Evolutionary conservation across 2,329 filamentous ascomycete genomes (phyloP).

Genomic region (Pseudogymnoascus sp.): DNA sequence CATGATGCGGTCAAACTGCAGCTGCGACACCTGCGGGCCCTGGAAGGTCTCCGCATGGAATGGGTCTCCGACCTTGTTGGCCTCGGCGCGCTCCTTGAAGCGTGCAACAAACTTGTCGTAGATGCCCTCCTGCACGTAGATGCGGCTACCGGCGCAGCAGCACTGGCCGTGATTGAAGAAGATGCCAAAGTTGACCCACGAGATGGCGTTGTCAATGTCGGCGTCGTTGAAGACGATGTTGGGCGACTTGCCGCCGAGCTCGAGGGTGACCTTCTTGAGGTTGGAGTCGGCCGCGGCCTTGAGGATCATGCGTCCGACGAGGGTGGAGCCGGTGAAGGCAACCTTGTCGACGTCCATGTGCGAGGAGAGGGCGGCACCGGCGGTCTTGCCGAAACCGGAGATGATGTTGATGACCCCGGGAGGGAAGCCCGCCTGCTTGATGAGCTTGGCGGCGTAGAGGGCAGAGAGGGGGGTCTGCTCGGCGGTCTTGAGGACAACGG

Average conservation of each 20-base stretch:
- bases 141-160: constrained; percentile 53
- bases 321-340: constrained; percentile 56
- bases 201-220: constrained; percentile 53
- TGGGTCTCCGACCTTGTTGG: constrained; percentile 61
- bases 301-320: constrained; percentile 53
- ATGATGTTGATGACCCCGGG: constrained; percentile 55
- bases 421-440: constrained; percentile 57
- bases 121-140: constrained; percentile 62
- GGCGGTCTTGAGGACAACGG: constrained; percentile 50
- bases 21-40: constrained; percentile 60
- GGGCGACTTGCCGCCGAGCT: constrained; percentile 54
- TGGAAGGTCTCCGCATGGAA: constrained; percentile 59
- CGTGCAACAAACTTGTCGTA: constrained; percentile 60
- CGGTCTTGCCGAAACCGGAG: constrained; percentile 58
- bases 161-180: constrained; percentile 35
- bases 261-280: constrained; percentile 56
- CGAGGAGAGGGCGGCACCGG: constrained; percentile 53
- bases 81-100: constrained; percentile 54
- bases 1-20: constrained; percentile 66
- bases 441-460: constrained; percentile 43
- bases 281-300: constrained; percentile 55
- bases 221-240: constrained; percentile 56
- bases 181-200: constrained; percentile 47
- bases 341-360: constrained; percentile 61
- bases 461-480: constrained; percentile 53